Conservation (phyloP, 768 basidiomycete genomes). For the Amanita pseudoporphyria region DNA sequence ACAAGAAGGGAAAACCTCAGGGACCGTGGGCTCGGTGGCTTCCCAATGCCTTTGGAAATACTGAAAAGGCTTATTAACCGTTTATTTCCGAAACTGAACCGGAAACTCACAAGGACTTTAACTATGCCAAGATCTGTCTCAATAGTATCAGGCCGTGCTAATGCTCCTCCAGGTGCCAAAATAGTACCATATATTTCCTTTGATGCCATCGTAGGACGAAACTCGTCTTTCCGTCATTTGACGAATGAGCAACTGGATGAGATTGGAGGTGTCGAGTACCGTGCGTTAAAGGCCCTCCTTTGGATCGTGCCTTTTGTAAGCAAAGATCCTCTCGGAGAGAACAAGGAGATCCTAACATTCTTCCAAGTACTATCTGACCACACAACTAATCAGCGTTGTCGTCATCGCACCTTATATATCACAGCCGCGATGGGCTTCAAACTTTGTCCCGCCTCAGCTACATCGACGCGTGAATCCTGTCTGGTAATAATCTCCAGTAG, state of each 20-base stretch:
- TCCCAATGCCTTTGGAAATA: conserved; percentile 60
- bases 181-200: conserved; percentile 79
- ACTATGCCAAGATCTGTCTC: conserved; percentile 71
- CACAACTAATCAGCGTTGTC: conserved; percentile 60
- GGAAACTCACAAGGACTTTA: conserved; percentile 53
- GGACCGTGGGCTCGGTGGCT: conserved; percentile 57
- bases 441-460: conserved; percentile 53
- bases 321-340: conserved; percentile 10
- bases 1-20: conserved; percentile 16
- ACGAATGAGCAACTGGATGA: conserved; percentile 83
- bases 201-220: conserved; percentile 75
- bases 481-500: conserved; percentile 42
- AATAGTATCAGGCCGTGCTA: conserved; percentile 33
- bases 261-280: conserved; percentile 89
- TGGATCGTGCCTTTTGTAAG: conserved; percentile 74
- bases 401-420: conserved; percentile 79
- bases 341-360: conserved; percentile 1
- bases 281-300: conserved; percentile 69
- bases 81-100: conserved; percentile 56
- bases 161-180: conserved; percentile 31
- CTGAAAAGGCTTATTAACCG: conserved; percentile 37
- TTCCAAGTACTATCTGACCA: conserved; percentile 65
- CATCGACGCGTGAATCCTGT: conserved; percentile 45
- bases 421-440: conserved; percentile 42
- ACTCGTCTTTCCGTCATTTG: conserved; percentile 61